These are phyloP conservation scores for Nannizzia gypsea DNA, from an alignment of 2,329 filamentous ascomycete species.

Conservation along the genomic window DNA sequence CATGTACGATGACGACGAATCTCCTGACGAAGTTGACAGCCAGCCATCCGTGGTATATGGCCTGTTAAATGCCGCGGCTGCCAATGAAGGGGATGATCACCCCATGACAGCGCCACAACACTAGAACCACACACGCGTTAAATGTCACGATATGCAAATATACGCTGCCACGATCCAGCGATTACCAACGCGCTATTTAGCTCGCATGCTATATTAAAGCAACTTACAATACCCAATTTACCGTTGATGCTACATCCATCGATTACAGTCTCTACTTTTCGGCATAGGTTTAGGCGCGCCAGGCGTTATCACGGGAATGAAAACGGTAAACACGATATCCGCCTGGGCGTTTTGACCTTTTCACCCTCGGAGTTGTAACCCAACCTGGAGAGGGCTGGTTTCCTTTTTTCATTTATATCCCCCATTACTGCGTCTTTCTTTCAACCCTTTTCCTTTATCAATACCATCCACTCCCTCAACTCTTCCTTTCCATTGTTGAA, in stretches of 20 bases:
- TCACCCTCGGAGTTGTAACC: background rate
- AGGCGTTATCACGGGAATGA: background rate
- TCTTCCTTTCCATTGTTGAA: background rate
- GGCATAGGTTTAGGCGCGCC: background rate
- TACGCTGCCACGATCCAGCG: background rate
- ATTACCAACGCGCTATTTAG: background rate
- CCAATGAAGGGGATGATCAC: constrained; percentile 31
- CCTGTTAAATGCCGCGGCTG: constrained; percentile 31
- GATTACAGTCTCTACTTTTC: background rate
- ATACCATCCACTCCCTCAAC: background rate
- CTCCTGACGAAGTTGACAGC: constrained; percentile 25
- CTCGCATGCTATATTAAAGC: background rate
- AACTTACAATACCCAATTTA: background rate
- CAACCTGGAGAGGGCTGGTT: background rate
- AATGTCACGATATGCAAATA: background rate
- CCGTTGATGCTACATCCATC: background rate
- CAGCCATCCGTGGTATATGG: constrained; percentile 23
- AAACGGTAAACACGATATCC: background rate
- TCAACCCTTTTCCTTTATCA: background rate
- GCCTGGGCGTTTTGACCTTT: background rate
- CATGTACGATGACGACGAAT: constrained; percentile 36
- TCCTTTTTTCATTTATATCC: background rate
- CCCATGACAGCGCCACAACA: constrained; percentile 11
- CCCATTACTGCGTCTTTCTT: background rate
- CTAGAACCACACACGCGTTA: background rate